phyloP scores from a whole-genome alignment of 169 alveolate species.

The Cryptosporidium sp. region DNA sequence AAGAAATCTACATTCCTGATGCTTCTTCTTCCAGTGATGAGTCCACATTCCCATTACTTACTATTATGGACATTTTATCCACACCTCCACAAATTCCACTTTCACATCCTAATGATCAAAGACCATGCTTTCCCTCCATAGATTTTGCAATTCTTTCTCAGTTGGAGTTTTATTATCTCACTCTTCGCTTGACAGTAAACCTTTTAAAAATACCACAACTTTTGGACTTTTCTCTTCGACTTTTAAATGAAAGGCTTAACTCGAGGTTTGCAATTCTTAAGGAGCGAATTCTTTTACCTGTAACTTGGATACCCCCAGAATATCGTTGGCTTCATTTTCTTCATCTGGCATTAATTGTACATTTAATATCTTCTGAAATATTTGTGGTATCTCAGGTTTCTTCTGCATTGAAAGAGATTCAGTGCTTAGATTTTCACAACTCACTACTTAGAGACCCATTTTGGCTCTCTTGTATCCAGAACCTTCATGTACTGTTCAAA shows the following conservation, averaged over 20 bases:
- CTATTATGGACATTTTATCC: slow-evolving; percentile 57
- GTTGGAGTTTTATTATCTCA: slow-evolving; percentile 53
- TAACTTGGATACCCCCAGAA: slow-evolving; percentile 64
- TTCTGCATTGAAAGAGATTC: slow-evolving; percentile 33
- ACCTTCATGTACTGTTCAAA: slow-evolving; percentile 9
- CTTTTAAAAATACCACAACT: slow-evolving; percentile 60
- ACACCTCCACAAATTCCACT: slow-evolving; percentile 67
- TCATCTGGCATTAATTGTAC: slow-evolving; percentile 33
- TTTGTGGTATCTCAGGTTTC: slow-evolving; percentile 62
- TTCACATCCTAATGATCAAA: slow-evolving; percentile 44
- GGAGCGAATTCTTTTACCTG: slow-evolving; percentile 44
- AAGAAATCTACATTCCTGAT: slow-evolving; percentile 66
- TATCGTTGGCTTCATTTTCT: slow-evolving; percentile 67
- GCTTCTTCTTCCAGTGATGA: slow-evolving; percentile 30
- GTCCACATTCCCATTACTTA: slow-evolving; percentile 47
- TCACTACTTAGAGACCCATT: slow-evolving; percentile 25
- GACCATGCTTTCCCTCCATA: slow-evolving; percentile 8
- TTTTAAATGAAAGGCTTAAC: slow-evolving; percentile 4
- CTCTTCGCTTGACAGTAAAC: slow-evolving; percentile 23
- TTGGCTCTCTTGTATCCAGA: slow-evolving; percentile 53
- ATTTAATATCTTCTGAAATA: slow-evolving; percentile 43
- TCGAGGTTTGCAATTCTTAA: slow-evolving; percentile 49
- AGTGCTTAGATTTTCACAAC: slow-evolving; percentile 14
- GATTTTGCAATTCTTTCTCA: slow-evolving; percentile 72
- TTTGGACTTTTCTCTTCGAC: slow-evolving; percentile 43